Evolutionary conservation across 2,329 filamentous ascomycete genomes (phyloP), one percentile per base, ranked within the genome.

Genomic region (Ophiognomonia clavigignenti-juglandacearum): DNA sequence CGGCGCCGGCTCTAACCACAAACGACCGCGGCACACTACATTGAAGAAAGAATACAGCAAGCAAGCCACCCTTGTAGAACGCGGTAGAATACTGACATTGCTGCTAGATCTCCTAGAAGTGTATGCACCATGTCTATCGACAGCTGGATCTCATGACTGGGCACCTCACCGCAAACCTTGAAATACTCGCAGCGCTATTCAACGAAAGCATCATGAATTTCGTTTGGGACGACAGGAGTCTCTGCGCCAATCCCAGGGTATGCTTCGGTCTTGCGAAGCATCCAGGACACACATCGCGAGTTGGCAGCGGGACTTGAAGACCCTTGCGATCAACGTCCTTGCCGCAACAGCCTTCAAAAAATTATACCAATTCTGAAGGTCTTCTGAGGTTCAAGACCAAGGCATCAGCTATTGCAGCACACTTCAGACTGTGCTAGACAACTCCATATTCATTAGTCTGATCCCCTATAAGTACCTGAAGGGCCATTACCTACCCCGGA

Each of bases 171-270:
- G 60, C 0, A 62, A 58, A 36, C n/a, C n/a, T n/a, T n/a, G n/a
- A n/a, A n/a, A 48, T 55, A 0, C 35, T 60, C 6, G 60, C 59
- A 0, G 41, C 57, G 3, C 59, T 59, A 0, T 62, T 63, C 43
- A 64, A 61, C 35, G 59, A 63, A 48, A 51, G 42, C 5, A 55
- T 56, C 9, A 62, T 58, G 54, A 48, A 50, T 5, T 57, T 52
- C n/a, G 61, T 63, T 10, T 64, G 61, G 60, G 51, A 50, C 1
- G 59, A 62, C 27, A 53, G 55, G n/a, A n/a, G n/a, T n/a, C n/a
- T 1, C 31, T 61, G 0, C 50, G 51, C 4, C 57, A 60, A 48
- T 50, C 59, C 4, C 52, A 39, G n/a, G 54, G 48, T 2, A 60
- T 60, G 56, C 20, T 56, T 9, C 40, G 39, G 2, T 56, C 32